Percentiles rank a stretch among this genome's conserved stretches.
Evolutionary conservation across 495 filamentous ascomycete species (phyloP).

Genomic region (Poronia punctata): DNA sequence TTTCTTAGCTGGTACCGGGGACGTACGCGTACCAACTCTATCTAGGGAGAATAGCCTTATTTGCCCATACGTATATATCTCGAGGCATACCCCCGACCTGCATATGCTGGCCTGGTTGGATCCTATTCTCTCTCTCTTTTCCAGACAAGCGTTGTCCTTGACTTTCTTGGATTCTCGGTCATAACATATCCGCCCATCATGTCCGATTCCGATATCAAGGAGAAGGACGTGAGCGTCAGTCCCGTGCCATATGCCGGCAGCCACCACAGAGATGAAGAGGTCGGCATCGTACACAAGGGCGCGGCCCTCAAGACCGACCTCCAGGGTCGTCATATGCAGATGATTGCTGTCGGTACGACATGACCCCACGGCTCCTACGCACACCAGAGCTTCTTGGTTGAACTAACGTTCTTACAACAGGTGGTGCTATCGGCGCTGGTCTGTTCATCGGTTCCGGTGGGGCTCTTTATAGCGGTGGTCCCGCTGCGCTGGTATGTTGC

Average conservation of each 20-base stretch:
- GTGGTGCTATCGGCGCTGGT: constrained; percentile 52
- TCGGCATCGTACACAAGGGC: constrained; percentile 19
- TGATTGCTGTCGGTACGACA: constrained; percentile 62
- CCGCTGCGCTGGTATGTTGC: constrained; percentile 41
- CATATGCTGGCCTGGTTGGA: too few relatives aligned
- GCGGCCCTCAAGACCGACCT: constrained; percentile 25
- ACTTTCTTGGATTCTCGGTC: too few relatives aligned
- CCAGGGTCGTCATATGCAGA: constrained; percentile 59
- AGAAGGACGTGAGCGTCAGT: constrained; percentile 5
- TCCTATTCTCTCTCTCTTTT: too few relatives aligned
- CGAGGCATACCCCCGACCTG: too few relatives aligned
- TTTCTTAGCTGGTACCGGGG: too few relatives aligned
- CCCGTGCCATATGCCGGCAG: neutral
- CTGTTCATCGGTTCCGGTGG: constrained; percentile 49
- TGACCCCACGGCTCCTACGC: constrained; percentile 3
- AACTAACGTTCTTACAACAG: constrained; percentile 20
- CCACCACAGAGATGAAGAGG: constrained; percentile 20
- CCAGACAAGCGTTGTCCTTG: too few relatives aligned
- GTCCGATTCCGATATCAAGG: constrained; percentile 11
- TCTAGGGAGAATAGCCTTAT: too few relatives aligned
- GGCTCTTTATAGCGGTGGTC: constrained; percentile 46
- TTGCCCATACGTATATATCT: too few relatives aligned
- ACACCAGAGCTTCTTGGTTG: neutral
- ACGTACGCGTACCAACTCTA: too few relatives aligned
- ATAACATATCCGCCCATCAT: too few relatives aligned